Base-by-base conservation (phyloP, 1,284 basidiomycete genomes). In the Vanrija sp. region DNA sequence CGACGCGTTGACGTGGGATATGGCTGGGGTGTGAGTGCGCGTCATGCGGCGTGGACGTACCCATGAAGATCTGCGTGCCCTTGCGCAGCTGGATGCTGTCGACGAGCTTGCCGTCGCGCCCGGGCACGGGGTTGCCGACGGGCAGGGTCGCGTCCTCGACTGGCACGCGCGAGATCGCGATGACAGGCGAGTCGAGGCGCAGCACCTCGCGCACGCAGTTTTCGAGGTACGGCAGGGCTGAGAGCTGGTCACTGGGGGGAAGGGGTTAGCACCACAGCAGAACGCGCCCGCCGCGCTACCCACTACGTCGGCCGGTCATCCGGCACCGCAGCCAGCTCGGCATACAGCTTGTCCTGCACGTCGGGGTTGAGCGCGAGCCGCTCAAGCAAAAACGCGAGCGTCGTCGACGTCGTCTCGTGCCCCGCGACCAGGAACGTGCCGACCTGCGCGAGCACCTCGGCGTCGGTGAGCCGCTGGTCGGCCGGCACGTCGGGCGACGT, bases 331-430 rank as follows among this genome's bases (percentile, higher is more conserved):
- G 69, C 63, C 0, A 87, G 70, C 46, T 85, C 85, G 10, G 72
- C 72, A 5, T 86, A 81, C 2, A 91, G 79, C 38, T 75, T 75
- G n/a, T 68, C 62, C 69, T 91, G 89, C 6, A 79, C 72, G 0
- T 75, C 74, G 0, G 79, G 82, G 50, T 83, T 67, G 25, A 77
- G 78, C 0, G 85, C 80, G 14, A 91, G 82, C 18, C 82, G 81
- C 68, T 85, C 86, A 1, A 90, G 75, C 53, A 81, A 82, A 88
- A 88, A 92, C 3, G 86, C 82, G 1, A 87, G 76, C 1, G 86
- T 83, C 0, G 83, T 85, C 0, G 83, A 83, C 0, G 85, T 87
- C 0, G 90, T 91, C 69, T 91, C 89, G 69, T 90, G 86, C 0
- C 89, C 89, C 1, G 75, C 73, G 1, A 74, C 57, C 60, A 75